Evolutionary conservation across 805 yeast genomes (phyloP), one percentile per base, ranked within the genome.

Genomic region (Schwanniomyces vanrijiae): DNA sequence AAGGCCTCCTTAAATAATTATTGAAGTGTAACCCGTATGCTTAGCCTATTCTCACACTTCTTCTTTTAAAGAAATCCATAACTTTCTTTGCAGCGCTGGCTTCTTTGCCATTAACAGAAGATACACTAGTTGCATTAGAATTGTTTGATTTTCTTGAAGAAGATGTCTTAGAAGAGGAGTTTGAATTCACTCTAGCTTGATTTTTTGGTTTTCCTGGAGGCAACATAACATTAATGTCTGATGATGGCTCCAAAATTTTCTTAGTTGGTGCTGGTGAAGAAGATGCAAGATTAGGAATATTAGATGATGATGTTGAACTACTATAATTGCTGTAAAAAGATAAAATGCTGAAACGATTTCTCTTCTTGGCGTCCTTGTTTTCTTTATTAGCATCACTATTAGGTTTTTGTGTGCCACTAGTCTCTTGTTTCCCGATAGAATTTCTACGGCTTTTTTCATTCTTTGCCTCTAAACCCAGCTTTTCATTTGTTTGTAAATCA

Each of bases 31-130:
- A 5, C 35, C 35, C 4, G 5, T 14, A 3, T 31, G 18, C 25
- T 42, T 47, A 62, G 40, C 61, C 61, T 16, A 66, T 61, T 50
- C 67, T 58, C 4, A 69, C 60, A 46, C 72, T 66, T 52, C 88
- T 79, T 66, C 91, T 77, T 61, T 84, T 84, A 71, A 86, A 85
- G 62, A 86, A 86, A 62, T 85, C 91, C 77, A 86, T 81, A 8
- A 86, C 90, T 56, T 82, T 82, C 60, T 83, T 81, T 4, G 94
- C 90, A 2, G 94, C 85, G 41, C 90, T 83, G 18, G 83, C 81
- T 54, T 83, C 88, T 54, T 78, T 81, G 51, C 71, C 64, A 52
- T 56, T 59, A 47, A 53, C 64, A 55, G 66, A 55, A 42, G 69
- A 49, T 31, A 55, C 43, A 37, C 52, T 48, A 37, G 56, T 43